A percentile compares a stretch with the other conserved stretches of the same genome.
Conservation (phyloP, 768 basidiomycete species). For the Boletus reticulatus region DNA sequence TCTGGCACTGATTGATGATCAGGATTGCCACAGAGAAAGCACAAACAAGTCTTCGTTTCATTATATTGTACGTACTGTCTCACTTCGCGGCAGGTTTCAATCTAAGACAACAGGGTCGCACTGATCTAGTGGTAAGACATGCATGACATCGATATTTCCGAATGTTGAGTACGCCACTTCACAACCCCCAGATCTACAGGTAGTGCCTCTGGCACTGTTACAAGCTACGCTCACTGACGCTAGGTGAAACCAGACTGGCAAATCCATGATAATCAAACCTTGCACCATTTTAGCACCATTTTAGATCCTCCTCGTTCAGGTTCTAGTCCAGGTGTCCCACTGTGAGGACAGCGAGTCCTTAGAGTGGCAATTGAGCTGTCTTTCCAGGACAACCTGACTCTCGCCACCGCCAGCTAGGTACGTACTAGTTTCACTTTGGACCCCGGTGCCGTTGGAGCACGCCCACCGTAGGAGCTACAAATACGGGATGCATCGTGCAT, state of each 20-base stretch:
- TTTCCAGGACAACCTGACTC: not conserved
- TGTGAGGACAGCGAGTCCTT: not conserved
- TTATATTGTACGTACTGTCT: not conserved
- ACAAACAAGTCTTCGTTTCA: no score
- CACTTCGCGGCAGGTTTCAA: not conserved
- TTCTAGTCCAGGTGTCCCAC: not conserved
- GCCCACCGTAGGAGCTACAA: slow-evolving; percentile 11
- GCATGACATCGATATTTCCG: not conserved
- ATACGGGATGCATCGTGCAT: not conserved
- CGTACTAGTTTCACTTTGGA: slow-evolving; percentile 19
- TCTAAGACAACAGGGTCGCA: slow-evolving; percentile 9
- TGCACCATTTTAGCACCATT: not conserved
- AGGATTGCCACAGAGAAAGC: not conserved
- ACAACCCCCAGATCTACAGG: not conserved
- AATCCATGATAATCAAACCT: not conserved
- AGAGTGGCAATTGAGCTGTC: not conserved
- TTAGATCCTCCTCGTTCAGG: not conserved
- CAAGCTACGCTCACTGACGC: no score
- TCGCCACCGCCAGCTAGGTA: slow-evolving; percentile 4
- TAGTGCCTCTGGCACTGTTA: no score
- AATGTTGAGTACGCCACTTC: not conserved
- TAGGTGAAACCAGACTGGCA: not conserved
- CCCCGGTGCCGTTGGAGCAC: not conserved
- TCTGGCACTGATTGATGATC: not conserved
- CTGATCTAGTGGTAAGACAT: not conserved